These are phyloP conservation scores for Alternaria panax DNA, from an alignment of 2,329 filamentous ascomycete species.

Conservation along the genomic window DNA sequence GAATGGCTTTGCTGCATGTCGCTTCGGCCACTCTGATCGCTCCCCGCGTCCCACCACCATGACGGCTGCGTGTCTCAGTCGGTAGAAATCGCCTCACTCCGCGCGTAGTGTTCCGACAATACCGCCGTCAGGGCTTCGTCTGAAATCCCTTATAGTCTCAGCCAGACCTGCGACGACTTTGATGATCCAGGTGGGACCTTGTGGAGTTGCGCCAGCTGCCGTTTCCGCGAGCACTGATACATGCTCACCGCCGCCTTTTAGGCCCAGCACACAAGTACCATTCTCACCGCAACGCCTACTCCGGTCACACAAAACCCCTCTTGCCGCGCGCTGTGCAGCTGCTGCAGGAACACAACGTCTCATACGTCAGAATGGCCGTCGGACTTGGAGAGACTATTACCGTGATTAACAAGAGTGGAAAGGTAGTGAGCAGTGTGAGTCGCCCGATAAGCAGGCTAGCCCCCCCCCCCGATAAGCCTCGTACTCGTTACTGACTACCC, in stretches of 20 bases:
- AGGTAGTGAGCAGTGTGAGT: slow-evolving; percentile 86
- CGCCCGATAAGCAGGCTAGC: slow-evolving; percentile 13
- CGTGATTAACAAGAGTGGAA: slow-evolving; percentile 89
- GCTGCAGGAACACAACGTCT: slow-evolving; percentile 27
- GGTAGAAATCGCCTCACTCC: slow-evolving; percentile 38
- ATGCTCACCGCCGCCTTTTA: slow-evolving; percentile 43
- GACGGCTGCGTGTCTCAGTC: slow-evolving; percentile 25
- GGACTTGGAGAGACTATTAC: slow-evolving; percentile 78
- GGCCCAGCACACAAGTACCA: slow-evolving; percentile 28
- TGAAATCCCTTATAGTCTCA: slow-evolving; percentile 15
- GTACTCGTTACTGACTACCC: slow-evolving; percentile 25
- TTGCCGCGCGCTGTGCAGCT: slow-evolving; percentile 28
- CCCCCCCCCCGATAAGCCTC: slow-evolving; percentile 16
- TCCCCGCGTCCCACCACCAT: slow-evolving; percentile 29
- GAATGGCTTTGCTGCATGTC: slow-evolving; percentile 31
- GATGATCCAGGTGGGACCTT: slow-evolving; percentile 29
- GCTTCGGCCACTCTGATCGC: slow-evolving; percentile 23
- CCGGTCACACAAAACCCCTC: slow-evolving; percentile 32
- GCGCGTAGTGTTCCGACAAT: slow-evolving; percentile 17
- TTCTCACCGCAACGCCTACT: slow-evolving; percentile 16
- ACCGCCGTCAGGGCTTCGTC: neutral
- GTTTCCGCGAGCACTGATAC: slow-evolving; percentile 38
- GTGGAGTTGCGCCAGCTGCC: slow-evolving; percentile 32
- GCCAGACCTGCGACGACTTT: slow-evolving; percentile 13
- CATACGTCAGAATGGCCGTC: slow-evolving; percentile 46